Base-by-base conservation (phyloP, 2,329 filamentous ascomycete genomes). In the Phoma herbarum region DNA sequence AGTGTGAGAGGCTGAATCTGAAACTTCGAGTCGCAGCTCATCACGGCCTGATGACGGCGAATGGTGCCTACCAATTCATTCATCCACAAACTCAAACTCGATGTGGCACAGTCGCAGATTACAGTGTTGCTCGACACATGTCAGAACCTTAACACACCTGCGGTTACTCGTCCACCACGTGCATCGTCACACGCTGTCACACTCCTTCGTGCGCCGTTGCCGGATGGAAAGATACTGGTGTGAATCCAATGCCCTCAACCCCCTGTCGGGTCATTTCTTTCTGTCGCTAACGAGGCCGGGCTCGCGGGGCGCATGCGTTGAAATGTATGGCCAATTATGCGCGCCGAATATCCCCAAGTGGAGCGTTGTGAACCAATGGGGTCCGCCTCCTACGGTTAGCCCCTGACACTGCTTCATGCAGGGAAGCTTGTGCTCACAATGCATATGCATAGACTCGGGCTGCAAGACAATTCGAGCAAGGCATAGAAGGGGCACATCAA, bases 381-480 rank as follows among this genome's bases (percentile, higher is more conserved):
- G 43, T 53, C 39, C 43, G 46, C 45, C 26, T 26, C 41, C 31
- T 33, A 47, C 52, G 47, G 37, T 41, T 62, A 65, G 52, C 44
- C 66, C 62, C 66, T 60, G 67, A 60, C 60, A 54, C 63, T 44
- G 61, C 50, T 57, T 62, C 49, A 69, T 71, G 67, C 70, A 73
- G 67, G 70, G 66, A 61, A 63, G 60, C 66, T 66, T 70, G 70
- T 71, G 70, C 66, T 69, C 64, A 52, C 63, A 67, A 62, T 75
- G 72, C 73, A 75, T 74, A 71, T 72, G 64, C 67, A 65, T 60
- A 57, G 59, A 55, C 62, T 64, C 59, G 61, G 67, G 64, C 58
- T 61, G 61, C 64, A 62, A 63, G 65, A 63, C 72, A 72, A 73
- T 71, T 72, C 63, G 68, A 67, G 56, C 64, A 68, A 63, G 60